Conservation (phyloP, 2,329 filamentous ascomycete species). For the Colletotrichum liaoningense region DNA sequence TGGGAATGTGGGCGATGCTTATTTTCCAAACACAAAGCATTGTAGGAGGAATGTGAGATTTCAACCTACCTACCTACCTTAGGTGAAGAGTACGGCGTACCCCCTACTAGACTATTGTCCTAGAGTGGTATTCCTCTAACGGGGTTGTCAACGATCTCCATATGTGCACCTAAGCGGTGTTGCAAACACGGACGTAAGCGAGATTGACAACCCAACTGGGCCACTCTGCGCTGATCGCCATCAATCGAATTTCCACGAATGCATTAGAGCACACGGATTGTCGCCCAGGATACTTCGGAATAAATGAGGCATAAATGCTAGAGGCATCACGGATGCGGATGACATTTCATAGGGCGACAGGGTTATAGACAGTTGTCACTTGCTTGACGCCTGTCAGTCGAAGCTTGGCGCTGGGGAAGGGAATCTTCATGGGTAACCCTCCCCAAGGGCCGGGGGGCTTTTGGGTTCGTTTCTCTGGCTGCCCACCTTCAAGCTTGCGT, state of each 20-base stretch:
- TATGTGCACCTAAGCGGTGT: not conserved
- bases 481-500: not conserved
- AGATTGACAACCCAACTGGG: slow-evolving; percentile 21
- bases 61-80: not conserved
- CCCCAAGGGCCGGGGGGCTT: not conserved
- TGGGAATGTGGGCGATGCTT: not conserved
- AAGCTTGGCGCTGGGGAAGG: not conserved
- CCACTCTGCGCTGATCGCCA: slow-evolving; percentile 22
- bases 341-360: not conserved
- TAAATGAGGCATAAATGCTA: not conserved
- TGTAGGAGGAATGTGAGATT: not conserved
- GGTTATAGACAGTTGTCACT: not conserved
- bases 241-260: slow-evolving; percentile 15
- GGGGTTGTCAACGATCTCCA: not conserved
- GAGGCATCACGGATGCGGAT: not conserved
- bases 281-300: not conserved
- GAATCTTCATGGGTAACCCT: not conserved
- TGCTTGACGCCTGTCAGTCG: not conserved
- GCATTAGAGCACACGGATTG: not conserved
- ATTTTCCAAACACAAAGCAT: not conserved
- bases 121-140: not conserved
- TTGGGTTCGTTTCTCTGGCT: not conserved
- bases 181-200: slow-evolving; percentile 12
- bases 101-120: not conserved
- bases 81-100: not conserved